Evolutionary conservation across 164 flowering plant species (phyloP).

Genomic region (Chloranthus sessilifolius): DNA sequence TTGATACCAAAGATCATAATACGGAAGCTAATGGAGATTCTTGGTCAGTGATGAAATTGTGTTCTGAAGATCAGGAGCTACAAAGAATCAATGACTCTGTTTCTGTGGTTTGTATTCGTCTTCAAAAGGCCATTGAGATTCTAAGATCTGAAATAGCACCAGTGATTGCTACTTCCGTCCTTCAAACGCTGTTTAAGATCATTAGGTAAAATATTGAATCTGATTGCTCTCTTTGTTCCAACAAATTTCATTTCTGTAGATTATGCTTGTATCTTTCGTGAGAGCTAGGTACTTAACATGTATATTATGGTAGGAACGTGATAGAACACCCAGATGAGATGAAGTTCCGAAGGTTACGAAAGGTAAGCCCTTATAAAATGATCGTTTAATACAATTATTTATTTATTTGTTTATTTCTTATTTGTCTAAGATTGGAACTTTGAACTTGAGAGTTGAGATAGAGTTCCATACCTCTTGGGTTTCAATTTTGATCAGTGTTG

Average conservation of each 20-base stretch:
- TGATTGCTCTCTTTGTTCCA: conserved; percentile 2
- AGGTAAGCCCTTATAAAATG: conserved; percentile 59
- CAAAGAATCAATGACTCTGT: conserved; percentile 78
- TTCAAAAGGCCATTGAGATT: conserved; percentile 54
- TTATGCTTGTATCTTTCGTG: background rate
- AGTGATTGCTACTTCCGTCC: conserved; percentile 33
- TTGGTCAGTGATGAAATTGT: background rate
- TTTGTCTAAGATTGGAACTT: too few relatives aligned
- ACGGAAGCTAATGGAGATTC: background rate
- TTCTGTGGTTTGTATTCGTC: conserved; percentile 43
- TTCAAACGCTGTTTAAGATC: conserved; percentile 70
- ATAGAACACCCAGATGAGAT: conserved; percentile 76
- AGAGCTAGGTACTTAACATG: background rate
- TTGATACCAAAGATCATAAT: background rate
- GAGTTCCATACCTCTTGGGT: too few relatives aligned
- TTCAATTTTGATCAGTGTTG: background rate
- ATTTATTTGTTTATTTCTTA: too few relatives aligned
- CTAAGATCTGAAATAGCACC: conserved; percentile 56
- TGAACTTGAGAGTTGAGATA: too few relatives aligned
- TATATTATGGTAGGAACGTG: conserved; percentile 50
- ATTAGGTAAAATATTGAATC: conserved; percentile 39
- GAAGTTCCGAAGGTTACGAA: conserved; percentile 72
- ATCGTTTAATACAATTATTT: too few relatives aligned
- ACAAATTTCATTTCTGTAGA: background rate
- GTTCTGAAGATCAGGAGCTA: conserved; percentile 27